Percentiles rank a stretch among this genome's conserved stretches.
Conservation (phyloP, 768 basidiomycete genomes). For the Boletus huronensis region DNA sequence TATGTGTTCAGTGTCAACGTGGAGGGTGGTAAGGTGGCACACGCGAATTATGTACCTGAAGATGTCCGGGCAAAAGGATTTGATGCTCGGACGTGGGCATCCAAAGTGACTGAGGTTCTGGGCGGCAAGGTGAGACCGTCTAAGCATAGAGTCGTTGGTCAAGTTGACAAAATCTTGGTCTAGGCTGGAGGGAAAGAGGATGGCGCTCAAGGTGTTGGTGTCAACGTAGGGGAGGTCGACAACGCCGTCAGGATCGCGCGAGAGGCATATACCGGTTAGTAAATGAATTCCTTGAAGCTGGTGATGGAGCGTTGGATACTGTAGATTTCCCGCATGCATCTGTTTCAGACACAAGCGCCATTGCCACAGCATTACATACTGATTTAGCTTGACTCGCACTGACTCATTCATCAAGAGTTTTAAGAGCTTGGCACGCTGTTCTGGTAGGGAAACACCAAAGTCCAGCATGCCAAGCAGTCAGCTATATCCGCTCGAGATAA, state of each 20-base stretch:
- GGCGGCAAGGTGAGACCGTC: constrained; percentile 80
- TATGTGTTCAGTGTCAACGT: constrained; percentile 84
- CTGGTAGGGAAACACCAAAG: background rate
- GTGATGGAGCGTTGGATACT: background rate
- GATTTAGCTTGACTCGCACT: constrained; percentile 1
- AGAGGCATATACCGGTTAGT: constrained; percentile 31
- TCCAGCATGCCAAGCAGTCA: constrained; percentile 21
- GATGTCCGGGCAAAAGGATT: constrained; percentile 59
- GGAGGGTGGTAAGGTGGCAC: constrained; percentile 72
- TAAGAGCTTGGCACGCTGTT: background rate
- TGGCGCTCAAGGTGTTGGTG: constrained; percentile 83
- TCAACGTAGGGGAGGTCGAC: constrained; percentile 53
- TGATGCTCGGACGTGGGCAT: constrained; percentile 88
- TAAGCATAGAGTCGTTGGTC: background rate
- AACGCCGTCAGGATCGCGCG: constrained; percentile 65
- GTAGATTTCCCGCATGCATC: background rate
- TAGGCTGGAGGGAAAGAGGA: constrained; percentile 97
- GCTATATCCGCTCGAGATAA: constrained; percentile 39
- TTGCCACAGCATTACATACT: background rate
- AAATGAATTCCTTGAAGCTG: constrained; percentile 12
- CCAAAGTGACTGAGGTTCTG: constrained; percentile 68
- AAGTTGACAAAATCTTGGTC: constrained; percentile 7
- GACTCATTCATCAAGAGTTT: background rate
- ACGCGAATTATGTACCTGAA: constrained; percentile 79
- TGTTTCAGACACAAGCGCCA: background rate